phyloP scores from a whole-genome alignment of 2,329 filamentous ascomycete species.

The Thielaviopsis punctulata region DNA sequence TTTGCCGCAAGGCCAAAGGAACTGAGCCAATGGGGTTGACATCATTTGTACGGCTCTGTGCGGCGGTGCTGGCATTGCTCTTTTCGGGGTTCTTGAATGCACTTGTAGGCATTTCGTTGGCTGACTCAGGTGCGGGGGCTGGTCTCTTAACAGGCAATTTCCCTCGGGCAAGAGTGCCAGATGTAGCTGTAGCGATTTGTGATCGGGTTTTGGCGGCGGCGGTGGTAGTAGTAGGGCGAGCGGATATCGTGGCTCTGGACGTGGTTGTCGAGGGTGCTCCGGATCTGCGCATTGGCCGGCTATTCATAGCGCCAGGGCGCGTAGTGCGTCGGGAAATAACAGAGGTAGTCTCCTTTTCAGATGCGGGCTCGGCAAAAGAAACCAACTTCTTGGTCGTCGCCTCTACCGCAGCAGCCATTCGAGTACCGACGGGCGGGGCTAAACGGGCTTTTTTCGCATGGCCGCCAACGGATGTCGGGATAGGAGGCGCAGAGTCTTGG shows the following conservation, averaged over 20 bases:
- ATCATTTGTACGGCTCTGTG: slow-evolving; percentile 27
- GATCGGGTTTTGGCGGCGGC: no score
- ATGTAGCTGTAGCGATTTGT: slow-evolving; percentile 1
- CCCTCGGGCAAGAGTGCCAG: slow-evolving; percentile 19
- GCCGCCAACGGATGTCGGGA: slow-evolving; percentile 14
- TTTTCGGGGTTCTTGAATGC: slow-evolving; percentile 49
- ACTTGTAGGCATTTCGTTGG: slow-evolving; percentile 26
- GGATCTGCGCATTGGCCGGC: slow-evolving; percentile 30
- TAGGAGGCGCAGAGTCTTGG: background rate
- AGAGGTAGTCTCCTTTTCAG: slow-evolving; percentile 45
- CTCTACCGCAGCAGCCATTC: slow-evolving; percentile 9
- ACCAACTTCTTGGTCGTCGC: slow-evolving; percentile 40
- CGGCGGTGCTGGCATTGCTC: slow-evolving; percentile 35
- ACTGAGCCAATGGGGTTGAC: slow-evolving; percentile 40
- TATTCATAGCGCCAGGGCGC: slow-evolving; percentile 23
- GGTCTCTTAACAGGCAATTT: slow-evolving; percentile 15
- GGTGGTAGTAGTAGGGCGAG: slow-evolving; percentile 12
- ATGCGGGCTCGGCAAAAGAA: slow-evolving; percentile 35
- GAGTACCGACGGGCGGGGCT: slow-evolving; percentile 15
- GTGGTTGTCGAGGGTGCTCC: slow-evolving; percentile 14
- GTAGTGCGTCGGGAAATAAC: slow-evolving; percentile 21
- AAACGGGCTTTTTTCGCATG: slow-evolving; percentile 26
- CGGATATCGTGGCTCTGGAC: slow-evolving; percentile 12
- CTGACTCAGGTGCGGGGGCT: slow-evolving; percentile 15
- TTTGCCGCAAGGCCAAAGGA: slow-evolving; percentile 34